Evolutionary conservation across 2,329 filamentous ascomycete genomes (phyloP), one percentile per base, ranked within the genome.

Genomic region (Fusarium scirpi): DNA sequence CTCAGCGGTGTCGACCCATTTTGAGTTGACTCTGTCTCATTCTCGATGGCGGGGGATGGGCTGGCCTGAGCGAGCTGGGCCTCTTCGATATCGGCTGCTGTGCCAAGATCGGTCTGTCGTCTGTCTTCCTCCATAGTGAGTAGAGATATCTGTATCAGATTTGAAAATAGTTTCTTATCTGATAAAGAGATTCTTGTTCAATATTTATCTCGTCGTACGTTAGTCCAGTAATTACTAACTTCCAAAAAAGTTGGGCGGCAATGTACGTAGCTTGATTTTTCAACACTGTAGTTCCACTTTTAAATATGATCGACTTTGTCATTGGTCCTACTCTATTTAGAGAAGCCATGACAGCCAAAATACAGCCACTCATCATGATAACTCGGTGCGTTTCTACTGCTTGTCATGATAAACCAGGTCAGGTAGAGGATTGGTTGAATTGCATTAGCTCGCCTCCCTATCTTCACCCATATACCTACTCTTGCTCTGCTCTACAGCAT

Each of bases 61-160:
- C 56, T 67, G 30, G 79, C 72, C 78, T 82, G 76, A 44, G 80
- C 77, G 61, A 75, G 67, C 43, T 82, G 80, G 18, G 79, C 75
- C 64, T 82, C 85, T 69, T 90, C 90, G 43, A 91, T 89, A 70
- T 92, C 89, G 54, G 88, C 86, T 15, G 89, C 90, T 44, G 92
- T 85, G 62, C 92, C 92, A 29, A 95, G 81, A 75, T 94, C 91
- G 32, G 90, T 87, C 66, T 89, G 84, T 32, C 87, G 89, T 72
- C 92, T 84, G 77, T 95, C 92, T 73, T 92, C 89, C 78, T 95
- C 92, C 93, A 95, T 95, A 11, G 27, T 30, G 27, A 11, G 32
- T 29, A 38, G 18, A n/a, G 24, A 24, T 24, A 24, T 38, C 4
- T 3, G 34, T 52, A 25, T 46, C 13, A 38, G 24, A 43, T 1